phyloP scores from a whole-genome alignment of 2,329 filamentous ascomycete species.

The Penicillium sp. region DNA sequence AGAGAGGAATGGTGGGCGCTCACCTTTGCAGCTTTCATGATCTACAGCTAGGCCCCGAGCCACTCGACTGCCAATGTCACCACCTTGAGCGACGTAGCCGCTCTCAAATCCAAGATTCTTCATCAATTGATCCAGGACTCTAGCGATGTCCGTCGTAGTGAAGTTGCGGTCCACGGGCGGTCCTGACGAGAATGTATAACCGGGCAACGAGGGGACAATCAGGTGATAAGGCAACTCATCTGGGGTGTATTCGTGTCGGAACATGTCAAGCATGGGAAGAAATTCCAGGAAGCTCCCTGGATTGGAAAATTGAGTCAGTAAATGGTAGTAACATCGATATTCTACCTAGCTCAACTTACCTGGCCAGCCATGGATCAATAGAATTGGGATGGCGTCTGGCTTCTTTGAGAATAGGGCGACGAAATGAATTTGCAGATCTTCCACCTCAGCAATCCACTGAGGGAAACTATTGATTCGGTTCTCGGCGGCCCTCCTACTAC shows the following conservation, averaged over 20 bases:
- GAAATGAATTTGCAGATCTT: constrained; percentile 52
- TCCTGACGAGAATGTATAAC: constrained; percentile 34
- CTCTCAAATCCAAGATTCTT: constrained; percentile 30
- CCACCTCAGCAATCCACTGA: constrained; percentile 51
- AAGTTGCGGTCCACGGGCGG: constrained; percentile 33
- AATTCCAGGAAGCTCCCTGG: constrained; percentile 39
- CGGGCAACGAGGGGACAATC: constrained; percentile 36
- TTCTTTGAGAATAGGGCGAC: constrained; percentile 52
- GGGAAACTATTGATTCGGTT: constrained; percentile 54
- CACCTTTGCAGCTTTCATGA: constrained; percentile 35
- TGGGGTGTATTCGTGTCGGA: constrained; percentile 30
- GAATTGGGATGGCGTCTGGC: constrained; percentile 50
- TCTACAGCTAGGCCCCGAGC: constrained; percentile 27
- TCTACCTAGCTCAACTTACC: constrained; percentile 17
- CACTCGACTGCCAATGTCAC: constrained; percentile 35
- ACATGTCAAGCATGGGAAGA: constrained; percentile 32
- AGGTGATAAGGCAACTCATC: constrained; percentile 33
- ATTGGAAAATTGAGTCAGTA: too few relatives aligned
- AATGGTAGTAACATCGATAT: too few relatives aligned
- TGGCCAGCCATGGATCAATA: constrained; percentile 46
- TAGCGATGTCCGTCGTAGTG: constrained; percentile 26
- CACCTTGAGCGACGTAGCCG: constrained; percentile 36
- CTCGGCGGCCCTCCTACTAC: constrained; percentile 36
- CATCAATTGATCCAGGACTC: constrained; percentile 34
- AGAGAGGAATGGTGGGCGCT: background rate